phyloP scores from a whole-genome alignment of 257 asterid genomes.

The Buddleja alternifolia region DNA sequence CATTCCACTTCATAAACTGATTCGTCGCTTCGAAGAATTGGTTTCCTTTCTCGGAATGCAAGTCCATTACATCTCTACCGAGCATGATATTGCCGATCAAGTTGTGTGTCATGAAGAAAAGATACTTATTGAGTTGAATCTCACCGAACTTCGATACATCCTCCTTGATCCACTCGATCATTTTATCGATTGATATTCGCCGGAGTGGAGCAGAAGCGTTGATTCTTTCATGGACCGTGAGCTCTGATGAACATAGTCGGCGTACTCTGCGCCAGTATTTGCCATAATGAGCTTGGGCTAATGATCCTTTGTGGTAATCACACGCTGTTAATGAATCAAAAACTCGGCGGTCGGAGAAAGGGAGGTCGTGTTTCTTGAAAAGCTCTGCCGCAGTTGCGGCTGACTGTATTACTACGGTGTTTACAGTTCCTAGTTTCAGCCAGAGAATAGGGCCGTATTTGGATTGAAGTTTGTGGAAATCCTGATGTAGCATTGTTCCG shows the following conservation, averaged over 20 bases:
- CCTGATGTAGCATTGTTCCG: slow-evolving; percentile 37
- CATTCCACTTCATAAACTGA: slow-evolving; percentile 35
- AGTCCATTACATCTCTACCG: slow-evolving; percentile 37
- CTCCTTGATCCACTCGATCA: slow-evolving; percentile 42
- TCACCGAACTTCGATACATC: slow-evolving; percentile 27
- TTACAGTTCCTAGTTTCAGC: slow-evolving; percentile 40
- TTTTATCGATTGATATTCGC: slow-evolving; percentile 33
- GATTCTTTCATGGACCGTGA: slow-evolving; percentile 40
- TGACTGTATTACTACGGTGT: slow-evolving; percentile 35
- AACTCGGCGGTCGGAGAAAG: slow-evolving; percentile 36
- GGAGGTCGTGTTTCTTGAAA: slow-evolving; percentile 47
- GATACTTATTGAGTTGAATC: slow-evolving; percentile 34
- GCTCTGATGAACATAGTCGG: slow-evolving; percentile 40
- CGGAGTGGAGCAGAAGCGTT: slow-evolving; percentile 27
- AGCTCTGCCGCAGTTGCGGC: slow-evolving; percentile 44
- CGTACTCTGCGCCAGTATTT: slow-evolving; percentile 44
- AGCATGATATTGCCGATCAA: slow-evolving; percentile 44
- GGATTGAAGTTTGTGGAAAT: slow-evolving; percentile 26
- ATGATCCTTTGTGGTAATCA: slow-evolving; percentile 32
- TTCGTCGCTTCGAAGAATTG: slow-evolving; percentile 38
- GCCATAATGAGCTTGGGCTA: slow-evolving; percentile 36
- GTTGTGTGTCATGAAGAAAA: slow-evolving; percentile 39
- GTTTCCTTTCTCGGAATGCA: slow-evolving; percentile 32
- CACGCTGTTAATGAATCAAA: slow-evolving; percentile 35
- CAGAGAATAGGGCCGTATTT: slow-evolving; percentile 44